These are phyloP conservation scores for Plasmodium adleri DNA, from an alignment of 169 alveolate genomes.

Conservation along the genomic window DNA sequence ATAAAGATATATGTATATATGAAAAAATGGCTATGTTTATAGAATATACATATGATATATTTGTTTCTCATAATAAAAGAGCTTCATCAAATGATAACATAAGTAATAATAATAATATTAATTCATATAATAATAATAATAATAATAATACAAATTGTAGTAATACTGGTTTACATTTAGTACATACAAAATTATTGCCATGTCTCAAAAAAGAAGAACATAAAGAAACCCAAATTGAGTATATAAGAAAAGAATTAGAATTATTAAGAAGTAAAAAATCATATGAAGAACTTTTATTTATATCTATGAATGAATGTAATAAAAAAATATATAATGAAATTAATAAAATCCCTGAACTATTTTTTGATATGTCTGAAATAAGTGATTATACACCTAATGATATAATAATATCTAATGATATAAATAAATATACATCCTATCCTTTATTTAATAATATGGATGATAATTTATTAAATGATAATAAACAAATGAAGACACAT, in stretches of 20 bases:
- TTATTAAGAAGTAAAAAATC: constrained; percentile 35
- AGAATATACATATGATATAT: constrained; percentile 25
- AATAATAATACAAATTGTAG: no score
- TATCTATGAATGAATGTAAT: constrained; percentile 68
- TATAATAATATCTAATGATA: constrained; percentile 2
- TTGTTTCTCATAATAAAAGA: constrained; percentile 3
- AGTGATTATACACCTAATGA: constrained; percentile 29
- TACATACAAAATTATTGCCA: no score
- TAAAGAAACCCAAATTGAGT: background rate
- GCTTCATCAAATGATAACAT: background rate
- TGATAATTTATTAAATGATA: background rate
- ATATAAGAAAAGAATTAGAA: constrained; percentile 39
- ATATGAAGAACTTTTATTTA: constrained; percentile 41
- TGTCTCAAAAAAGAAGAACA: background rate
- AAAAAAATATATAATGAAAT: constrained; percentile 47
- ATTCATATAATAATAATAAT: no score
- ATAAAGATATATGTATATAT: constrained; percentile 27
- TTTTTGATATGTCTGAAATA: constrained; percentile 20
- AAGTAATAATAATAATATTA: background rate
- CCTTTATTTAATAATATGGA: no score
- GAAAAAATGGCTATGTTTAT: constrained; percentile 45
- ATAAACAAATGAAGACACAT: no score
- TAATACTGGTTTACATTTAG: no score
- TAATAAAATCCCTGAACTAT: constrained; percentile 47
- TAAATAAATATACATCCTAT: background rate